Conservation (phyloP, 176 grass and related monocot species). For the Raddia distichophylla region DNA sequence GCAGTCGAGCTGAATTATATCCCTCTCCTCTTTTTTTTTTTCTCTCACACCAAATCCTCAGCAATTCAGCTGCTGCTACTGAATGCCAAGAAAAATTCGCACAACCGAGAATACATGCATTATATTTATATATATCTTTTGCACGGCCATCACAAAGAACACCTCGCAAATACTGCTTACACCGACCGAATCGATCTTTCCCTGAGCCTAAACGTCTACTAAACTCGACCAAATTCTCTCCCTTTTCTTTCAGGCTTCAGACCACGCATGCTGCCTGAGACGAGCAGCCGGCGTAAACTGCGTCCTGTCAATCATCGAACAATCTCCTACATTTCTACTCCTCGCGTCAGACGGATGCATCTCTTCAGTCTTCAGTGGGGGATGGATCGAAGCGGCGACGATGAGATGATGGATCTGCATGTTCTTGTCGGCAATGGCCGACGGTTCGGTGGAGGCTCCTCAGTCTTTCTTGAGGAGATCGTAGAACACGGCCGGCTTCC, state of each 20-base stretch:
- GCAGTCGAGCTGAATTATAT: neutral
- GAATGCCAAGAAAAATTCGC: too few species aligned
- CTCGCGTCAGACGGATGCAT: neutral
- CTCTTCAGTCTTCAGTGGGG: neutral
- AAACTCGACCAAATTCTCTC: neutral
- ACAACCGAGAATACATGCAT: neutral
- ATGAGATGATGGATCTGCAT: neutral
- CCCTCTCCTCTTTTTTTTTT: neutral
- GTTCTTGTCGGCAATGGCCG: neutral
- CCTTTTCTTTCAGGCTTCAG: neutral
- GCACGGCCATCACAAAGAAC: neutral
- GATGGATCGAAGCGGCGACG: neutral
- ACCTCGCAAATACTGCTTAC: neutral
- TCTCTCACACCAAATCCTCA: neutral
- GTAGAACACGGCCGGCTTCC: conserved; percentile 78
- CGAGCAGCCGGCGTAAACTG: neutral
- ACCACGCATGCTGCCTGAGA: neutral
- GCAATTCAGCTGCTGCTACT: neutral
- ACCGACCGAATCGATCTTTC: neutral
- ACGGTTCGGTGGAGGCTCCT: neutral
- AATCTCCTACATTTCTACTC: neutral
- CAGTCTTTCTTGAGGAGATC: conserved; percentile 76
- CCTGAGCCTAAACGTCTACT: neutral
- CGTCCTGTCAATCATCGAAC: neutral
- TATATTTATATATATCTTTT: neutral